Base-by-base conservation (phyloP, 805 yeast species). In the Diddensiella santjacobensis region DNA sequence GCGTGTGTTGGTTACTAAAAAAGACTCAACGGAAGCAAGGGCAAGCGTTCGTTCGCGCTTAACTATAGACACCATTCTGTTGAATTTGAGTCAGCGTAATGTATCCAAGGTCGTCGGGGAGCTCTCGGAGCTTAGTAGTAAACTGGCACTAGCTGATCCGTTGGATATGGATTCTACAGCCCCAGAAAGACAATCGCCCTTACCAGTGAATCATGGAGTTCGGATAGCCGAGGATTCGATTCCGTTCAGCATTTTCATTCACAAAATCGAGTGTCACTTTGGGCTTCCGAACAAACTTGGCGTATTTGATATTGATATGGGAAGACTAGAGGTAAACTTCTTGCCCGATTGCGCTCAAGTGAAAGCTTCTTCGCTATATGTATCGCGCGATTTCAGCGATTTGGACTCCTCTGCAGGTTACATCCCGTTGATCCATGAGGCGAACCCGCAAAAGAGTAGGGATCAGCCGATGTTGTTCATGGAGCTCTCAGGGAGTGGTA, bases 381-480 rank as follows among this genome's bases (percentile, higher is more conserved):
- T 52, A 6, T 45, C 58, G 6, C 38, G 53, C 11, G 57, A 55
- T 42, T 53, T 57, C 35, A 36, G 47, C 13, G 51, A 48, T 23
- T 18, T 50, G 24, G 59, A 55, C 30, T 30, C 42, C 3, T 19
- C 42, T 2, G 33, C 36, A 10, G 53, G 51, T 5, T 39, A 49
- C 18, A 18, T 40, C 4, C 33, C 58, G 2, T 33, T 57, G 4
- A 36, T 55, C 1, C 57, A 54, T 41, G 29, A 10, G 4, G 55
- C 57, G 11, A 53, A 52, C 39, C 50, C 55, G 10, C 50, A 42
- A 45, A 55, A 47, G 42, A 19, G 19, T 15, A 24, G 57, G 31
- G 63, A 65, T 8, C 56, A 62, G 4, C 80, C 80, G 1, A 60
- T 72, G 47, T 51, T 78, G 1, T 71, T 72, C 2, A 47, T 74